A percentile compares a stretch with the other conserved stretches of the same genome.
Conservation (phyloP, 768 basidiomycete genomes). For the Tylopilus felleus region DNA sequence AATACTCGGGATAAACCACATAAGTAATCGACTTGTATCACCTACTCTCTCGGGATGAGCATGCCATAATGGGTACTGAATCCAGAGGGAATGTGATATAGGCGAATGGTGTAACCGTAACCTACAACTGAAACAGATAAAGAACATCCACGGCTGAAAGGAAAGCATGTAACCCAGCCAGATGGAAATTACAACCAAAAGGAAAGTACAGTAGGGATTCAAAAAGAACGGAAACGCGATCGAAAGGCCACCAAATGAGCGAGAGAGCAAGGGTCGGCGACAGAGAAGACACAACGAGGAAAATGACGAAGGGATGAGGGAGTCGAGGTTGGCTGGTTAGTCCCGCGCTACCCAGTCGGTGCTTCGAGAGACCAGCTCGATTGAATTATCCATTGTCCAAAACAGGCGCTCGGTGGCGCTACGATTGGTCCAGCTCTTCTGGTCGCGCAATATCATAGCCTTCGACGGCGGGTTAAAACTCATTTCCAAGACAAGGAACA, state of each 20-base stretch:
- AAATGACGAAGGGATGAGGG: constrained; percentile 1
- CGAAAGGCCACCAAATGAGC: constrained; percentile 9
- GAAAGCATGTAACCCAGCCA: constrained; percentile 8
- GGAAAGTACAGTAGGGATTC: constrained; percentile 19
- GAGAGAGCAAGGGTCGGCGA: neutral
- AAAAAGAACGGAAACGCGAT: neutral
- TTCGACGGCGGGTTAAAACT: constrained; percentile 28
- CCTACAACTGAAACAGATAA: constrained; percentile 19
- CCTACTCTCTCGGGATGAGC: constrained; percentile 9
- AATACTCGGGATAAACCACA: constrained; percentile 16
- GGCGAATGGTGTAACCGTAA: constrained; percentile 16
- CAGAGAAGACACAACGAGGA: constrained; percentile 11
- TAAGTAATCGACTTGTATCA: constrained; percentile 19
- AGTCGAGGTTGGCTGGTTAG: constrained; percentile 26
- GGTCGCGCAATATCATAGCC: constrained; percentile 95
- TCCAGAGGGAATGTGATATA: constrained; percentile 11
- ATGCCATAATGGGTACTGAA: constrained; percentile 11
- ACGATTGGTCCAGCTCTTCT: constrained; percentile 91
- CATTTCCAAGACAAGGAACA: neutral
- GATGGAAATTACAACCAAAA: constrained; percentile 22
- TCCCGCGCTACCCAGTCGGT: constrained; percentile 84
- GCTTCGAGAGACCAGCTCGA: constrained; percentile 81
- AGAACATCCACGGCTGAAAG: constrained; percentile 7
- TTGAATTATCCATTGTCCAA: constrained; percentile 88
- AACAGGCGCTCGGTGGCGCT: constrained; percentile 90